phyloP scores from a whole-genome alignment of 2,329 filamentous ascomycete genomes.

The Fusarium pininemorale region DNA sequence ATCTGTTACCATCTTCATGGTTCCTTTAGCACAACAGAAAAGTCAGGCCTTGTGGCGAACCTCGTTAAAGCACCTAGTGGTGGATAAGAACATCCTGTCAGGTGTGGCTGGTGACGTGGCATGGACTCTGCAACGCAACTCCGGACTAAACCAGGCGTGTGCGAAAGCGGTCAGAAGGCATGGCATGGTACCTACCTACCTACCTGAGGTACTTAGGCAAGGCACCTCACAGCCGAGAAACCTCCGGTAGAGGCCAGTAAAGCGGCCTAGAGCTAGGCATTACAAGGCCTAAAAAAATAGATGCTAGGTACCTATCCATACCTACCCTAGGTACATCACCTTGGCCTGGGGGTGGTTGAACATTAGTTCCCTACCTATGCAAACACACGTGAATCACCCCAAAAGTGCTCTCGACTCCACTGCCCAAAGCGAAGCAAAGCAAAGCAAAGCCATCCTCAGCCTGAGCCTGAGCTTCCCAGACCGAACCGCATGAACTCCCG shows the following conservation, averaged over 20 bases:
- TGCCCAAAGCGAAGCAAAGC: slow-evolving; percentile 27
- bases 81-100: slow-evolving; percentile 26
- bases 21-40: slow-evolving; percentile 18
- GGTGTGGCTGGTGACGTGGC: slow-evolving; percentile 41
- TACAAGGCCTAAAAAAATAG: slow-evolving; percentile 9
- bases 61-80: slow-evolving; percentile 29
- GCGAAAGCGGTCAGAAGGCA: not conserved
- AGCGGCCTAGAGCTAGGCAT: slow-evolving; percentile 6
- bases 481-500: slow-evolving; percentile 42
- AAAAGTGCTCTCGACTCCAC: slow-evolving; percentile 16
- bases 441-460: slow-evolving; percentile 12
- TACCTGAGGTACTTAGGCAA: not conserved
- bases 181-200: not conserved
- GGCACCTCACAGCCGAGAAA: slow-evolving; percentile 20
- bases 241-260: slow-evolving; percentile 17
- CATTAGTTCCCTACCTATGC: slow-evolving; percentile 12
- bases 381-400: slow-evolving; percentile 41
- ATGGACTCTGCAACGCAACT: not conserved
- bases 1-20: slow-evolving; percentile 11
- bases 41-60: slow-evolving; percentile 34
- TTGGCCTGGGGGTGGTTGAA: slow-evolving; percentile 1
- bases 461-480: slow-evolving; percentile 23
- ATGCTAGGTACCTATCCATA: not conserved
- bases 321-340: not conserved
- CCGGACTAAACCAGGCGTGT: not conserved